Evolutionary conservation across 495 filamentous ascomycete species (phyloP).

Genomic region (Penicillium robsamsonii): DNA sequence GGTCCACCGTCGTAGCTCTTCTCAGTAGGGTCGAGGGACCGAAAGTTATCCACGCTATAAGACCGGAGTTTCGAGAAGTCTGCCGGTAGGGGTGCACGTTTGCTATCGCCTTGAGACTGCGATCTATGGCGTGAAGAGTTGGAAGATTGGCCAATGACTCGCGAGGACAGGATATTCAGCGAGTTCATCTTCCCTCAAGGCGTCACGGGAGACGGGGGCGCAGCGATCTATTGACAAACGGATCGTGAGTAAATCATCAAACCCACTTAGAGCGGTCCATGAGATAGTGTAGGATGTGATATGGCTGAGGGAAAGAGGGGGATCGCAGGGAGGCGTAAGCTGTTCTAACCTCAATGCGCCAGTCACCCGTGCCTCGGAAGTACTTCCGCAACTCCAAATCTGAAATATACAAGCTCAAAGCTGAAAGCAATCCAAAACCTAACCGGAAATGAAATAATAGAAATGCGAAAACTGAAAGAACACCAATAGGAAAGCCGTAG

Average conservation of each 20-base stretch:
- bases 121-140: constrained; percentile 57
- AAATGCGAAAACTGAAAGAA: constrained; percentile 4
- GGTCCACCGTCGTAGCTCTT: constrained; percentile 36
- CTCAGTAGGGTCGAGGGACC: constrained; percentile 30
- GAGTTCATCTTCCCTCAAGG: constrained; percentile 85
- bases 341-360: constrained; percentile 45
- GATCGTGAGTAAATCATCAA: constrained; percentile 31
- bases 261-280: constrained; percentile 22
- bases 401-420: constrained; percentile 14
- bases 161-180: constrained; percentile 87
- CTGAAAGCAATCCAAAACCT: constrained; percentile 3
- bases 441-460: constrained; percentile 12
- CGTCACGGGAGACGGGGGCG: constrained; percentile 53
- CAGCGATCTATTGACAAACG: constrained; percentile 33
- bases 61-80: constrained; percentile 51
- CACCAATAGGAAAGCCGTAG: constrained; percentile 15
- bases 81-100: constrained; percentile 41
- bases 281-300: constrained; percentile 8
- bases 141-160: constrained; percentile 67
- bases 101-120: constrained; percentile 60
- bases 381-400: constrained; percentile 28
- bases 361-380: constrained; percentile 44
- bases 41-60: constrained; percentile 44
- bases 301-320: constrained; percentile 17
- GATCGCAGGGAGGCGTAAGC: constrained; percentile 23